Base-by-base conservation (phyloP, 2,329 filamentous ascomycete genomes). In the Lomentospora prolificans region DNA sequence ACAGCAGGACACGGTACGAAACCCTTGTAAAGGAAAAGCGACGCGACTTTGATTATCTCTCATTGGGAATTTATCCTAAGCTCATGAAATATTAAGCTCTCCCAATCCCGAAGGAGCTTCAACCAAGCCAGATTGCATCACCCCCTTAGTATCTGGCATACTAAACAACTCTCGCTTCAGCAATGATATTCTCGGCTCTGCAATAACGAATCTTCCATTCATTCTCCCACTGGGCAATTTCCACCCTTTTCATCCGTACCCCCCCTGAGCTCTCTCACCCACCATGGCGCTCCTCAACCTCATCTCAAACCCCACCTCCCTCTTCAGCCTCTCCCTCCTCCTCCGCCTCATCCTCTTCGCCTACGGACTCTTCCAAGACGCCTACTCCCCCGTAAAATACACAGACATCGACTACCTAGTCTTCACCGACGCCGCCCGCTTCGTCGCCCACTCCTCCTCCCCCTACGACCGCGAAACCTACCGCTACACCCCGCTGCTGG, bases 391-490 rank as follows among this genome's bases (percentile, higher is more conserved):
- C 12, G 74, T 99, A 66, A 97, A 97, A 73, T 99, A 97, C 75
- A 99, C 94, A 53, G 94, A 99, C 72, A 96, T 99, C 64, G 94
- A 99, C 77, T 99, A 99, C 72, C 84, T 90, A 61, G 94, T 99
- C 69, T 99, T 99, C 76, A 97, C 94, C 51, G 92, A 97, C 69
- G 94, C 94, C 25, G 83, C 94, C 2, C 87, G 88, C 61, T 92
- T 87, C 70, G 71, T 89, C 46, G 73, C 84, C 3, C 19, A 5
- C 4, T 81, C 81, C 3, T 72, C 74, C 50, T 89, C 88, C 0
- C 94, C 94, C 1, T 99, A 99, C 69, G 79, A 81, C 41, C 84
- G 94, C 55, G 92, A 94, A 65, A 99, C 94, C 0, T 99, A 99
- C 74, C 87, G 94, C 58, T 99, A 99, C 75, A 97, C 94, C 27